Base-by-base conservation (phyloP, 1,284 basidiomycete genomes). In the Ganoderma resinaceum region DNA sequence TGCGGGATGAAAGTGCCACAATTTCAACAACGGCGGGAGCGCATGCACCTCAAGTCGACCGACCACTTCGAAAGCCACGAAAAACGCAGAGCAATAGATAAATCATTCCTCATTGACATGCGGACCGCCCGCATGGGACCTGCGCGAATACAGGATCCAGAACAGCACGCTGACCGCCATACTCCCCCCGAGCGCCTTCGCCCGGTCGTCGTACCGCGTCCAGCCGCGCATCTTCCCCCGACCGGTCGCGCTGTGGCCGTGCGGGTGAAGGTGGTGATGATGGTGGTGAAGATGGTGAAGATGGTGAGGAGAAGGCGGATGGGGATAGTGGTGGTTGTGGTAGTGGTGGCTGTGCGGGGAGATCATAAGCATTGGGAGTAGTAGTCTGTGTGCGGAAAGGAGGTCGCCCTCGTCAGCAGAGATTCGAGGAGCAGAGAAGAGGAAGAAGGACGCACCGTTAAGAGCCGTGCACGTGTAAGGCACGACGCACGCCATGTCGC, bases 281-380 rank as follows among this genome's bases (percentile, higher is more conserved):
- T 62, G 43, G 18, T 33, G 33, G n/a, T n/a, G n/a, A n/a, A n/a
- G n/a, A n/a, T n/a, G n/a, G n/a, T n/a, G n/a, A n/a, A n/a, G n/a
- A 62, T 26, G 61, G 5, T 11, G n/a, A 14, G 3, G 16, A 38
- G 16, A 38, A 20, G 42, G 42, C 23, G 16, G 33, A 62, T 49
- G 20, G 11, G 6, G 6, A 9, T 11, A 12, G 23, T 31, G 43
- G 52, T 62, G 20, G 16, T 20, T n/a, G 31, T 29, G 61, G 43
- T 33, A n/a, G 7, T 18, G 2, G 43, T 35, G 43, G 4, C 40
- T 3, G 55, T 52, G 12, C 16, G 46, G 38, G 8, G 62, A 59
- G 59, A 65, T 82, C 69, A 84, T 58, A 82, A 73, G 71, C 84
- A 85, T 72, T 85, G 84, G 16, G 78, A 85, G 75, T 84, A 85